A percentile compares a stretch with the other conserved stretches of the same genome.
phyloP scores from a whole-genome alignment of 148 eudicot species.

The Rhododendron molle region DNA sequence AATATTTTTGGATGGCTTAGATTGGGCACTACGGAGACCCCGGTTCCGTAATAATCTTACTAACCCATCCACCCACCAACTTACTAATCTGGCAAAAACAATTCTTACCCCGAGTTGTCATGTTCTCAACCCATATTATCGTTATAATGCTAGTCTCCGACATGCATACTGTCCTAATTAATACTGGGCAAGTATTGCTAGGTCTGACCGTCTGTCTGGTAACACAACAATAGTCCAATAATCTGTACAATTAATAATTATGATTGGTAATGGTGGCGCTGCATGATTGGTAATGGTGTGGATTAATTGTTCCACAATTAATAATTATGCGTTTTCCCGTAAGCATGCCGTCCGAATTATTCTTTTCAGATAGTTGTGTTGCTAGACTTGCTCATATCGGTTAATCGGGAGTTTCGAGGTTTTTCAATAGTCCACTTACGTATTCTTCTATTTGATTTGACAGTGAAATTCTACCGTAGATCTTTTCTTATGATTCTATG shows the following conservation, averaged over 20 bases:
- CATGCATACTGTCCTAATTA: background rate
- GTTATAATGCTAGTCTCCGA: background rate
- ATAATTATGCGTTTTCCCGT: background rate
- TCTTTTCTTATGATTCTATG: too few species aligned
- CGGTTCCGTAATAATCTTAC: too few species aligned
- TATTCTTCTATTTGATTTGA: background rate
- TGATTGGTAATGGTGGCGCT: background rate
- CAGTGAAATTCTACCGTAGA: background rate
- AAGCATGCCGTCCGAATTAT: background rate
- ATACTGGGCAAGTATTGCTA: background rate
- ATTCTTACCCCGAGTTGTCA: background rate
- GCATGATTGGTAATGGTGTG: background rate
- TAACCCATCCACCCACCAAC: too few species aligned
- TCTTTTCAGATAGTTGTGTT: background rate
- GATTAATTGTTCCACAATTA: too few species aligned
- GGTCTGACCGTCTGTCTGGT: background rate
- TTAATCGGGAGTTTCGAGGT: background rate
- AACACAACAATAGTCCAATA: background rate
- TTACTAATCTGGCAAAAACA: too few species aligned
- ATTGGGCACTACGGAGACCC: too few species aligned
- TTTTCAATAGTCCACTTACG: background rate
- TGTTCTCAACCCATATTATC: background rate
- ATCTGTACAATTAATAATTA: too few species aligned
- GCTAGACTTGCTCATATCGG: background rate
- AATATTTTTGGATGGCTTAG: too few species aligned